phyloP scores from a whole-genome alignment of 2,329 filamentous ascomycete species.

The Phoma herbarum region DNA sequence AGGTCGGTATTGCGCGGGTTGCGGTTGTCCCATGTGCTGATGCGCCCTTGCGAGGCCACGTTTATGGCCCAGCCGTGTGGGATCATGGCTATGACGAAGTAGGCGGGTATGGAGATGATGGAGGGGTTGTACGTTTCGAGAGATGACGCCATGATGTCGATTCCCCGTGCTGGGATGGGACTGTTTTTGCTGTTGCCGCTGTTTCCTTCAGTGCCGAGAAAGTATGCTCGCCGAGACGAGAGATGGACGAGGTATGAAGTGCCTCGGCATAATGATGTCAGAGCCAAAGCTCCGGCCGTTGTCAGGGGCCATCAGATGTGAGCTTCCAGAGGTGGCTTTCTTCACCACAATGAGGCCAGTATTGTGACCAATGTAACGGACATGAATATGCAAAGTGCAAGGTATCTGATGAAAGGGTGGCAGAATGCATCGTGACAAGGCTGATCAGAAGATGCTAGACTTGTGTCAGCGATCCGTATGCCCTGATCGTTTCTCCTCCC shows the following conservation, averaged over 20 bases:
- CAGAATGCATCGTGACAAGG: constrained; percentile 10
- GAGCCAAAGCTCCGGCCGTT: background rate
- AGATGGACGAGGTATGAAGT: background rate
- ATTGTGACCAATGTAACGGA: constrained; percentile 4
- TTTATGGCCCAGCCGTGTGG: constrained; percentile 53
- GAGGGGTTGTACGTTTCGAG: constrained; percentile 48
- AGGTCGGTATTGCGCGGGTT: constrained; percentile 53
- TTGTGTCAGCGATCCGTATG: background rate
- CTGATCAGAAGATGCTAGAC: background rate
- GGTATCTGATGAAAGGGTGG: constrained; percentile 4
- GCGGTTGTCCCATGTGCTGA: constrained; percentile 54
- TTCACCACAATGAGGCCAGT: constrained; percentile 4
- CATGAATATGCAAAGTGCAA: constrained; percentile 4
- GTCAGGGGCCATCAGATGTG: background rate
- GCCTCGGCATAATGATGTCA: constrained; percentile 29
- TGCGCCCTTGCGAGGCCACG: constrained; percentile 50
- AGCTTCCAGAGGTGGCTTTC: background rate
- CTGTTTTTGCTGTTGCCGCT: no score
- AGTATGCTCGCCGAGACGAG: background rate
- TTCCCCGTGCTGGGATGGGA: background rate
- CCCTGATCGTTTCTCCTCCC: background rate
- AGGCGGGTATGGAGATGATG: constrained; percentile 57
- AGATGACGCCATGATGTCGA: constrained; percentile 11
- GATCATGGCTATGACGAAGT: constrained; percentile 53
- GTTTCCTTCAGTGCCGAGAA: no score